Conservation (phyloP, 805 yeast genomes). For the Wickerhamomyces rabaulensis region DNA sequence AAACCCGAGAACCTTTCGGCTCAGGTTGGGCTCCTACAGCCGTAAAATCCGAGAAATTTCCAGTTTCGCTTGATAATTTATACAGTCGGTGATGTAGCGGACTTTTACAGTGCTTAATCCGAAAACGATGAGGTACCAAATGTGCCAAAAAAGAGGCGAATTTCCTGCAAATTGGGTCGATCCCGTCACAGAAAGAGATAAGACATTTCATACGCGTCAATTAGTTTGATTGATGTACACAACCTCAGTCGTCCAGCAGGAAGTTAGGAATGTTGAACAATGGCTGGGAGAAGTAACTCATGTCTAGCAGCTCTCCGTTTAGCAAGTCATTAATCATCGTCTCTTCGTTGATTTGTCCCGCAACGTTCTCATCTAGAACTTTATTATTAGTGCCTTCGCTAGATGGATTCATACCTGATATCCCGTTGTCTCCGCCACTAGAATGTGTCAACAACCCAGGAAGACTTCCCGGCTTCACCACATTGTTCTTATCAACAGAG, state of each 20-base stretch:
- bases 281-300: conserved; percentile 6
- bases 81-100: no score
- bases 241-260: conserved; percentile 1
- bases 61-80: no score
- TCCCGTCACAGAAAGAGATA: no score
- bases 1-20: not conserved
- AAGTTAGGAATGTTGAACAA: conserved; percentile 8
- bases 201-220: no score
- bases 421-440: not conserved
- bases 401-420: no score
- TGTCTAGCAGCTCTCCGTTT: conserved; percentile 3
- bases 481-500: not conserved
- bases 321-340: not conserved
- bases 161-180: no score
- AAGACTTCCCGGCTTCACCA: not conserved
- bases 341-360: not conserved
- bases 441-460: not conserved
- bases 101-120: no score
- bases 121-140: no score
- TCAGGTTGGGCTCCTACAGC: not conserved
- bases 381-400: not conserved
- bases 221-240: not conserved
- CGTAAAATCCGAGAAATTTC: not conserved
- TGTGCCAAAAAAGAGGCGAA: no score
- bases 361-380: not conserved